Conservation (phyloP, 805 yeast species). For the Candida arabinofermentans region DNA sequence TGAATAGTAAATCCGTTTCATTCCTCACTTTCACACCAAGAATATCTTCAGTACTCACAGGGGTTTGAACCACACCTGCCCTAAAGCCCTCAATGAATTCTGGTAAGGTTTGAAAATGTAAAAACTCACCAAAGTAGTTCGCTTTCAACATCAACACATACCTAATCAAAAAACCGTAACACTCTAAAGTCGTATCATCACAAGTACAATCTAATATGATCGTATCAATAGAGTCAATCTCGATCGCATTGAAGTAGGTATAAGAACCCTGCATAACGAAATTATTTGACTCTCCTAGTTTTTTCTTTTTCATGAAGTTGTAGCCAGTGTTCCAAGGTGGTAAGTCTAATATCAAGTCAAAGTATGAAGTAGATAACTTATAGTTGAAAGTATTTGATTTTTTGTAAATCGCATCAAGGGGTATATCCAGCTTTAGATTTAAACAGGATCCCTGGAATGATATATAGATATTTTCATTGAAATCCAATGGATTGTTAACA, state of each 20-base stretch:
- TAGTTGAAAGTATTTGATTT: conserved; percentile 51
- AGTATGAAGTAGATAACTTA: conserved; percentile 48
- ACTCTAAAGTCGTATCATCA: conserved; percentile 60
- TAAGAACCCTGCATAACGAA: conserved; percentile 64
- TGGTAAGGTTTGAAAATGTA: conserved; percentile 81
- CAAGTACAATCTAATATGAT: conserved; percentile 63
- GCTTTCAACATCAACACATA: conserved; percentile 74
- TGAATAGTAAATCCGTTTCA: conserved; percentile 73
- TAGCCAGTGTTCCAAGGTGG: conserved; percentile 92
- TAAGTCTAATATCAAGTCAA: conserved; percentile 62
- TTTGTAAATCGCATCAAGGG: conserved; percentile 51
- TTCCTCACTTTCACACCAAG: conserved; percentile 48
- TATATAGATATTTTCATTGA: conserved; percentile 71
- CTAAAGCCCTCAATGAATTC: conserved; percentile 52
- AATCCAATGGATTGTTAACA: conserved; percentile 83
- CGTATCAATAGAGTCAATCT: conserved; percentile 65
- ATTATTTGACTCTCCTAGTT: conserved; percentile 64
- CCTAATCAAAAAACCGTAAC: conserved; percentile 75
- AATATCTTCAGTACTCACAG: not conserved
- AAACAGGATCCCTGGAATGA: conserved; percentile 66
- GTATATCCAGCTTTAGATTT: conserved; percentile 46
- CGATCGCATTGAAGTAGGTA: conserved; percentile 53
- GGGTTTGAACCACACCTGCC: conserved; percentile 1
- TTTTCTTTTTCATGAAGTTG: conserved; percentile 59
- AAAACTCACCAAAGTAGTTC: conserved; percentile 85